A percentile compares a stretch with the other conserved stretches of the same genome.
These are phyloP conservation scores for Mortierella alpina DNA, from an alignment of 192 early-diverging fungal species.

Conservation along the genomic window DNA sequence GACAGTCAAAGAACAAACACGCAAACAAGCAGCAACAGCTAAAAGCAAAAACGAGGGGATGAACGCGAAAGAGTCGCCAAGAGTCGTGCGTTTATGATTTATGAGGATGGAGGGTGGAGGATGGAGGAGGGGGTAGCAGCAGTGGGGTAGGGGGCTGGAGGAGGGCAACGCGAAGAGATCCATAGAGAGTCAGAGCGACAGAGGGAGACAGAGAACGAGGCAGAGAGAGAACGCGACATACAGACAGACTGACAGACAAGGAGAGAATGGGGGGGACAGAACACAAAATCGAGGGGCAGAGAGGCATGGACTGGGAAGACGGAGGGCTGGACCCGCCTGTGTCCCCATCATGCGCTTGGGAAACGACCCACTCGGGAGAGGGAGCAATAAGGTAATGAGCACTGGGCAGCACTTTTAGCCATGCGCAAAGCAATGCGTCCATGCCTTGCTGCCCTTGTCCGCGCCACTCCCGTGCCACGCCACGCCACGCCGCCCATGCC, in stretches of 20 bases:
- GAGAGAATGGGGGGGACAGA: not conserved
- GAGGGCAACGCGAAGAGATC: no score
- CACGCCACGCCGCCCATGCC: not conserved
- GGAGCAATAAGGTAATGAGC: not conserved
- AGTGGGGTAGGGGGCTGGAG: no score
- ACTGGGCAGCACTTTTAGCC: not conserved
- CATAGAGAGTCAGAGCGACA: not conserved
- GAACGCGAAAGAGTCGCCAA: no score
- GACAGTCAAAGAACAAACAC: no score
- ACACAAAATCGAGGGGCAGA: not conserved
- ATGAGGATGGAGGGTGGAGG: no score
- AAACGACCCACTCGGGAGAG: not conserved
- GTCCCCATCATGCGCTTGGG: not conserved
- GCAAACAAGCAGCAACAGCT: no score
- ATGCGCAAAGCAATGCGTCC: not conserved
- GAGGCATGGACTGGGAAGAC: not conserved
- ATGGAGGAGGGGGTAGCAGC: no score
- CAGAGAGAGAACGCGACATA: no score
- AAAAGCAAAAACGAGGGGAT: no score
- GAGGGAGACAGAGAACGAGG: constrained; percentile 7
- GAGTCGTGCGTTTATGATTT: no score
- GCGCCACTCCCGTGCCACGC: not conserved
- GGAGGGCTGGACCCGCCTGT: not conserved
- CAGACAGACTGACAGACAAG: not conserved
- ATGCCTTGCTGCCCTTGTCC: no score